Percentiles rank a stretch among this genome's conserved stretches.
phyloP scores from a whole-genome alignment of 139 green algal genomes.

The Volvox africanus region DNA sequence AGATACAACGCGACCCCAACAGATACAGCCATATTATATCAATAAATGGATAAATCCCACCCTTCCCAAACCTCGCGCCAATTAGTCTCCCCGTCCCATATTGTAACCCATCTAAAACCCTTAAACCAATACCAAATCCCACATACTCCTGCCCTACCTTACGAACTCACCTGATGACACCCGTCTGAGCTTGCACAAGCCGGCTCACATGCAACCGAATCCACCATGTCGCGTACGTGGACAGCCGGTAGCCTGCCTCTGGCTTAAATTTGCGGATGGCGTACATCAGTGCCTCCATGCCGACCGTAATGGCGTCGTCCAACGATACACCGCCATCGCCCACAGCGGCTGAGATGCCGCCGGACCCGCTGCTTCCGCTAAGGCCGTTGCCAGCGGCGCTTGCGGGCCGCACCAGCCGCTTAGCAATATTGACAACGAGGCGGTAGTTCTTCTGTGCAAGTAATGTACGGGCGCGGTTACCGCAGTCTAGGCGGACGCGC shows the following conservation, averaged over 20 bases:
- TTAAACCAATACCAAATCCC: no score
- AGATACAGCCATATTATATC: neutral
- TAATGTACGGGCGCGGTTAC: neutral
- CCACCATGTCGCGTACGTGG: slow-evolving; percentile 96
- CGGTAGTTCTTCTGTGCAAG: slow-evolving; percentile 56
- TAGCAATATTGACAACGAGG: slow-evolving; percentile 87
- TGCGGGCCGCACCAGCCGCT: slow-evolving; percentile 56
- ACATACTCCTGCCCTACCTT: neutral
- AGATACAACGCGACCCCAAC: no score
- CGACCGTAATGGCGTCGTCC: slow-evolving; percentile 61
- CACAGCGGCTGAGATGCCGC: neutral
- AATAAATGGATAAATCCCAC: neutral
- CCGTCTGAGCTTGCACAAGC: slow-evolving; percentile 61
- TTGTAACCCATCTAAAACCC: no score
- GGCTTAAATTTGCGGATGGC: slow-evolving; percentile 88
- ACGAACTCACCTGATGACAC: slow-evolving; percentile 56
- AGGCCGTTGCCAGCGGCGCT: no score
- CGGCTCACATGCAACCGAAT: slow-evolving; percentile 79
- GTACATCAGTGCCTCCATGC: slow-evolving; percentile 76
- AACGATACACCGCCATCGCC: neutral
- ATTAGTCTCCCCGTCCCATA: no score
- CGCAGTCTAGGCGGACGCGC: neutral
- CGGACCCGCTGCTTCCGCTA: neutral
- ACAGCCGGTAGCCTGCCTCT: slow-evolving; percentile 86
- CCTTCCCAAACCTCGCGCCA: neutral